Conservation (phyloP, 1,284 basidiomycete genomes). For the Cryptococcus wingfieldii region DNA sequence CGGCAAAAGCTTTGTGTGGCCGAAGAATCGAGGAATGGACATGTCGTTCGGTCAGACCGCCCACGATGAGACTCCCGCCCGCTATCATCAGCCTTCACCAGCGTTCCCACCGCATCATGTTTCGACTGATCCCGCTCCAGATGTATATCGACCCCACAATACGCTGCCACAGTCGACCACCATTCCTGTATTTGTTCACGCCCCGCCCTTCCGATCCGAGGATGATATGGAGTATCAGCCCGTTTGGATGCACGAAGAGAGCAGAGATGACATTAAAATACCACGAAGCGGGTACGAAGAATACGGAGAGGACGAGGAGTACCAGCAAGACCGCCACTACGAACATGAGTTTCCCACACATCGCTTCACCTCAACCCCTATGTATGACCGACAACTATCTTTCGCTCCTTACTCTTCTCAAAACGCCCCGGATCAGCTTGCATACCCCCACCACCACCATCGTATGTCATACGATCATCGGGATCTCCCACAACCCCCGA, state of each 20-base stretch:
- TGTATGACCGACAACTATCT: background rate
- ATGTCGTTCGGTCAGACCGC: background rate
- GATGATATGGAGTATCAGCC: background rate
- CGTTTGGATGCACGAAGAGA: background rate
- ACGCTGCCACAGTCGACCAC: background rate
- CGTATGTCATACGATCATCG: background rate
- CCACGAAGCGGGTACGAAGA: background rate
- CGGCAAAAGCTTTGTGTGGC: background rate
- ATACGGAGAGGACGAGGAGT: background rate
- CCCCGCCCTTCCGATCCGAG: background rate
- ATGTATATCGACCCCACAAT: background rate
- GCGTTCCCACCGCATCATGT: background rate
- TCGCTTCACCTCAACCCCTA: background rate
- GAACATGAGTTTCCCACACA: background rate
- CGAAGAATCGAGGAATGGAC: background rate
- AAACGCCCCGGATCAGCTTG: background rate
- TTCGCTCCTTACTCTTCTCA: background rate
- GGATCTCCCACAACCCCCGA: background rate
- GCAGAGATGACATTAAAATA: background rate
- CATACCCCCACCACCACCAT: background rate
- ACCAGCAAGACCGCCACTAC: background rate
- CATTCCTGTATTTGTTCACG: background rate
- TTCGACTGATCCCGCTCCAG: background rate
- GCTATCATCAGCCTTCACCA: background rate
- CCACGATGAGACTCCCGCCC: background rate